Evolutionary conservation across 1,139 yeast species (phyloP).

Genomic region (Debaryomycetaceae sp.): DNA sequence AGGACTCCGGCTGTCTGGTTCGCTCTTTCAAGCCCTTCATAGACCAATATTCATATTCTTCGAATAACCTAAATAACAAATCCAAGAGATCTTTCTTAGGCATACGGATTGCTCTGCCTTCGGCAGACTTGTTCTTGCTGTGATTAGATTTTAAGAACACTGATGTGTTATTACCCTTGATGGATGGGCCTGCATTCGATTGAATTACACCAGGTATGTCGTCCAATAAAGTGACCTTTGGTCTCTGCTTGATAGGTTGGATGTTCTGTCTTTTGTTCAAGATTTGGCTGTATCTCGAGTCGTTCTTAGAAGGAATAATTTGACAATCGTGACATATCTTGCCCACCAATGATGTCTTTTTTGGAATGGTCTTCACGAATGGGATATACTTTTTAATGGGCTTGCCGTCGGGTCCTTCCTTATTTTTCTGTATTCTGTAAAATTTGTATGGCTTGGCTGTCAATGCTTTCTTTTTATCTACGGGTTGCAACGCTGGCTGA

Average conservation of each 20-base stretch:
- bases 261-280: conserved; percentile 46
- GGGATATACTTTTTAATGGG: conserved; percentile 53
- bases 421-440: conserved; percentile 27
- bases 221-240: conserved; percentile 74
- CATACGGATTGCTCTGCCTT: conserved; percentile 91
- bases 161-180: conserved; percentile 63
- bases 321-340: conserved; percentile 91
- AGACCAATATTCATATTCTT: conserved; percentile 96
- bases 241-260: conserved; percentile 45
- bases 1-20: conserved; percentile 94
- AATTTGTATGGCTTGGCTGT: conserved; percentile 23
- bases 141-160: conserved; percentile 49
- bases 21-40: conserved; percentile 91
- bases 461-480: conserved; percentile 27
- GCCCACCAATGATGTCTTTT: conserved; percentile 82
- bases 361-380: conserved; percentile 76
- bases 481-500: conserved; percentile 40
- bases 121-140: conserved; percentile 42
- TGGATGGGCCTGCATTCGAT: conserved; percentile 81
- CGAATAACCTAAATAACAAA: conserved; percentile 80
- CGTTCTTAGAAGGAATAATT: conserved; percentile 73
- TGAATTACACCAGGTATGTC: conserved; percentile 86
- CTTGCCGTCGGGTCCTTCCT: conserved; percentile 16
- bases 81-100: conserved; percentile 91
- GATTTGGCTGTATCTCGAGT: conserved; percentile 60